Evolutionary conservation across 345 rosid genomes (phyloP), one percentile per base, ranked within the genome.

Genomic region (Odontarrhena argentea): DNA sequence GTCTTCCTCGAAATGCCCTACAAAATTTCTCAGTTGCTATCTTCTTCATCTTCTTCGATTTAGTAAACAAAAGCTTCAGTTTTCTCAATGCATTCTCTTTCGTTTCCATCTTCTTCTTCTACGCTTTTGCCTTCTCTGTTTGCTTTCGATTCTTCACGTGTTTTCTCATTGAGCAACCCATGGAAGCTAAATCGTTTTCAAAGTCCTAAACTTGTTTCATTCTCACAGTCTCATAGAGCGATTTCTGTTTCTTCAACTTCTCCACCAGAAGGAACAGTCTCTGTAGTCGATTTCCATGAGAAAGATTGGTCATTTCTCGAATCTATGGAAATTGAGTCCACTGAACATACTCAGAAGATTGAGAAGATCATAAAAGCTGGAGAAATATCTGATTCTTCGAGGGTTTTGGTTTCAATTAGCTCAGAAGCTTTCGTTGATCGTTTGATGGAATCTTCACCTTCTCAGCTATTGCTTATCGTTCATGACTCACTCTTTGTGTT

Each of bases 261-360:
- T 36, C 78, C 86, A 25, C 79, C 88, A 5, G 78, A 85, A 12
- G 97, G 79, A 65, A 63, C 70, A 63, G 62, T 68, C 40, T 63
- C 78, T 1, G 79, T 66, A 1, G 62, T 81, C 36, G 98, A 90
- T 61, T 79, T 88, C 38, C 6, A 61, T 46, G 96, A 90, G 74
- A 87, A 91, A 77, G 96, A 91, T 73, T 91, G 94, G 91, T 91
- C 97, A 3, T 87, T 88, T 84, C 90, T 91, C 24, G 95, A 89
- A 75, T 73, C 79, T 2, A 85, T 84, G 76, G 87, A 81, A 47
- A 64, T 60, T 7, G 76, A 77, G 30, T 67, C 82, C 13, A 3
- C 50, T 59, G 78, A 83, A 45, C 73, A 71, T 51, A 67, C 55
- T 5, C 67, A 71, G 57, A 86, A 85, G 48, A 62, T 85, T 5